Conservation (phyloP, 768 basidiomycete genomes). For the Holtermannia corniformis region DNA sequence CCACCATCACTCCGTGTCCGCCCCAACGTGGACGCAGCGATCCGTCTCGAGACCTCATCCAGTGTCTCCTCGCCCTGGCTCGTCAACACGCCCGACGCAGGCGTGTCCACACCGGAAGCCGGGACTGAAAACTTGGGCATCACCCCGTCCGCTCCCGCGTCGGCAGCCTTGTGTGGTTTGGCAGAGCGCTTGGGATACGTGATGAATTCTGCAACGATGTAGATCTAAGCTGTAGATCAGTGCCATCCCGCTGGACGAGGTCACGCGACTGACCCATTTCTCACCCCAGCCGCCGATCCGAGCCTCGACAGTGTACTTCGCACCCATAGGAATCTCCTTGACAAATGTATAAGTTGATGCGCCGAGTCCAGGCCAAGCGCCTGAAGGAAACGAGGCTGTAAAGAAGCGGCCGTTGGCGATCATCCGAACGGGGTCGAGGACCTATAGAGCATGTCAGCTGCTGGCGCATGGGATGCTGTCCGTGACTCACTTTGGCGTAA, state of each 20-base stretch:
- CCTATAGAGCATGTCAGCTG: too few species aligned
- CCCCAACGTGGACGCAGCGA: neutral
- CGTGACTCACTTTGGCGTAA: too few species aligned
- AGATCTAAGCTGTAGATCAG: constrained; percentile 21
- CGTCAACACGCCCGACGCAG: neutral
- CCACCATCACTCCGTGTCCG: constrained; percentile 24
- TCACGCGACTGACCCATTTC: constrained; percentile 32
- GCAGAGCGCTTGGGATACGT: constrained; percentile 32
- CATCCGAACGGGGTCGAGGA: neutral
- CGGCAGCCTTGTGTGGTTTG: neutral
- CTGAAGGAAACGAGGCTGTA: constrained; percentile 16
- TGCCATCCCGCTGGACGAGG: neutral
- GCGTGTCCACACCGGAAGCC: neutral
- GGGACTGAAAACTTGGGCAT: constrained; percentile 1
- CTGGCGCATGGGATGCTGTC: too few species aligned
- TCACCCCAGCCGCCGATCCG: constrained; percentile 40
- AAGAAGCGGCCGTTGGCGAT: neutral
- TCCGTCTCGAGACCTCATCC: neutral
- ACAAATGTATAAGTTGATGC: constrained; percentile 35
- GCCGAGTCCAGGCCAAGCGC: constrained; percentile 26
- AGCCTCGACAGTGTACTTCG: constrained; percentile 36
- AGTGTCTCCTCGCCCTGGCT: neutral
- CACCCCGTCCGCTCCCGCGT: neutral
- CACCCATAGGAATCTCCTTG: constrained; percentile 39
- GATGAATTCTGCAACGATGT: constrained; percentile 38